Conservation (phyloP, 345 rosid genomes). For the Punica granatum region DNA sequence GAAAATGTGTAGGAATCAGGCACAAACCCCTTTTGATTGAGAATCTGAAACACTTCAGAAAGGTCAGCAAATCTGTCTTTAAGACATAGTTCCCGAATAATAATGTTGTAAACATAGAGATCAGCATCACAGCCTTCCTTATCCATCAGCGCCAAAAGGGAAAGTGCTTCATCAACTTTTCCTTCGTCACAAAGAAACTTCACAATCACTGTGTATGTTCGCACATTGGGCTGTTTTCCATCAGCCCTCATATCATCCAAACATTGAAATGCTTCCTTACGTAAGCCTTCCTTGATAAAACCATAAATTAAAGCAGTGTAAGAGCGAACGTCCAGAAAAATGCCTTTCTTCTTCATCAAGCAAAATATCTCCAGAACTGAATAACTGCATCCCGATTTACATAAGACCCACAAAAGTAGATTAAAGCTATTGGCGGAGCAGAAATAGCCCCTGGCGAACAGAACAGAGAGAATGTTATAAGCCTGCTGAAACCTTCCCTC, state of each 20-base stretch:
- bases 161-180: constrained; percentile 19
- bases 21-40: constrained; percentile 19
- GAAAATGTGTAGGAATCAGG: constrained; percentile 24
- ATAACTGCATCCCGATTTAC: constrained; percentile 23
- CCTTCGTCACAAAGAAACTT: constrained; percentile 30
- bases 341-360: constrained; percentile 30
- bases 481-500: constrained; percentile 23
- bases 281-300: constrained; percentile 23
- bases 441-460: constrained; percentile 15
- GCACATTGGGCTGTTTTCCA: constrained; percentile 24
- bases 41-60: constrained; percentile 11
- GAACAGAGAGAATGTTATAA: constrained; percentile 12
- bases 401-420: constrained; percentile 32
- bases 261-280: constrained; percentile 18
- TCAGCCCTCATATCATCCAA: constrained; percentile 21
- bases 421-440: constrained; percentile 18
- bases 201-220: constrained; percentile 28
- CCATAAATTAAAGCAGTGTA: constrained; percentile 40
- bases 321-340: constrained; percentile 22
- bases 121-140: constrained; percentile 27
- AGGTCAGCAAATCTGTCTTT: constrained; percentile 15
- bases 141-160: constrained; percentile 19
- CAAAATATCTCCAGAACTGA: constrained; percentile 21
- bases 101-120: constrained; percentile 23
- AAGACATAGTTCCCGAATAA: constrained; percentile 25